Evolutionary conservation across 768 basidiomycete genomes (phyloP), one percentile per base, ranked within the genome.

Genomic region (Suillus decipiens): DNA sequence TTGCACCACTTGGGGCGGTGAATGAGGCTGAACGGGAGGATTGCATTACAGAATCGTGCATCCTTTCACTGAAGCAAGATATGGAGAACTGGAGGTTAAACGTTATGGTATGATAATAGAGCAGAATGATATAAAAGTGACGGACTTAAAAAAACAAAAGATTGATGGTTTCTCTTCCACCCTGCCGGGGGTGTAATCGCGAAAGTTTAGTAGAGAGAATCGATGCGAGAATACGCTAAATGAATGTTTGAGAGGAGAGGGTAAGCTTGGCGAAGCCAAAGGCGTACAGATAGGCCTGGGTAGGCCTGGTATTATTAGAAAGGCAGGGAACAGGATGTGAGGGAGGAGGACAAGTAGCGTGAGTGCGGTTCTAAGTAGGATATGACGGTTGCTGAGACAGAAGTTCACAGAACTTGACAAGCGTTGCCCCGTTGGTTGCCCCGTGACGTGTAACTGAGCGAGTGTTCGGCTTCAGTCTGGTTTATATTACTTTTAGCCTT

Each of bases 11-110:
- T 60, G 64, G 62, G 41, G 64, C 50, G 7, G 67, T 31, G 43
- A 63, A 66, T 50, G 64, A 28, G 15, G 53, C 51, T 58, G 70
- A 59, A 19, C 65, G 65, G 3, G 72, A 73, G 6, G 67, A 62
- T 8, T 73, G 68, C 6, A 67, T 65, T 19, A 68, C 64, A 59
- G 68, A 66, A 58, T 67, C 63, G 31, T 76, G 67, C 73, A 76
- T 76, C 47, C 28, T 61, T 61, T 54, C 53, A 31, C 51, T 41
- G 50, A 9, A 59, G 1, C 36, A 37, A 41, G 59, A 47, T 60
- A 48, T 56, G 64, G 61, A 55, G 24, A n/a, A 57, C 56, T 57
- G 60, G 15, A 41, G 3, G 19, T 50, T 63, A 48, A 33, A 24
- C 3, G 55, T 59, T 63, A 53, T 31, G 45, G 42, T 62, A 59